Evolutionary conservation across 2,329 filamentous ascomycete species (phyloP), one percentile per base, ranked within the genome.

Genomic region (Byssothecium circinans): DNA sequence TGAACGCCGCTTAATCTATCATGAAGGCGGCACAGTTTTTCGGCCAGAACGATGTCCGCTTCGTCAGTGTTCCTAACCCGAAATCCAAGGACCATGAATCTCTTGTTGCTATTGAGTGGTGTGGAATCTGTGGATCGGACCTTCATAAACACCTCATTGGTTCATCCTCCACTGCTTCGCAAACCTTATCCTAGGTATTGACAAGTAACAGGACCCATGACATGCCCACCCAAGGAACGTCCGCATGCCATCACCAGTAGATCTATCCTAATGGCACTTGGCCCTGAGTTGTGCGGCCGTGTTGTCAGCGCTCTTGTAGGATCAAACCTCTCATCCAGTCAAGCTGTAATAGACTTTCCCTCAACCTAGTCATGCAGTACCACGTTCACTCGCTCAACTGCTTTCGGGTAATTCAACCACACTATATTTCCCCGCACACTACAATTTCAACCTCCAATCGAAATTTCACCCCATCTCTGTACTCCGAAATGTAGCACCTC

Each of bases 1-100:
- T n/a, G n/a, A n/a, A n/a, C n/a, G n/a, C n/a, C n/a, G n/a, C n/a
- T n/a, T n/a, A n/a, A n/a, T n/a, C n/a, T n/a, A 29, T 25, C 37
- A 40, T 70, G 65, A 63, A 63, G 58, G 65, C 65, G 39, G 65
- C 62, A 38, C 58, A 63, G 20, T 69, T 60, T 45, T 67, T 57
- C 34, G 64, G 53, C 17, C 40, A 50, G 15, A 38, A 50, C 1
- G 61, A 65, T 40, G 55, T 70, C 17, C 59, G 64, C 12, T 54
- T 68, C 11, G 48, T 50, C 10, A 57, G 68, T 8, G 52, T 66
- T 8, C 49, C 57, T 2, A 41, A 51, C 17, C 62, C 63, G 7
- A 41, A 56, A 12, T 54, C 60, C 4, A 57, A 58, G 15, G 52
- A 53, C 0, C 46, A 64, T 25, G 56, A 66, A 54, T 63, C 57